A percentile compares a stretch with the other conserved stretches of the same genome.
Evolutionary conservation across 331 rosid species (phyloP).

Genomic region (Malus hybrid): DNA sequence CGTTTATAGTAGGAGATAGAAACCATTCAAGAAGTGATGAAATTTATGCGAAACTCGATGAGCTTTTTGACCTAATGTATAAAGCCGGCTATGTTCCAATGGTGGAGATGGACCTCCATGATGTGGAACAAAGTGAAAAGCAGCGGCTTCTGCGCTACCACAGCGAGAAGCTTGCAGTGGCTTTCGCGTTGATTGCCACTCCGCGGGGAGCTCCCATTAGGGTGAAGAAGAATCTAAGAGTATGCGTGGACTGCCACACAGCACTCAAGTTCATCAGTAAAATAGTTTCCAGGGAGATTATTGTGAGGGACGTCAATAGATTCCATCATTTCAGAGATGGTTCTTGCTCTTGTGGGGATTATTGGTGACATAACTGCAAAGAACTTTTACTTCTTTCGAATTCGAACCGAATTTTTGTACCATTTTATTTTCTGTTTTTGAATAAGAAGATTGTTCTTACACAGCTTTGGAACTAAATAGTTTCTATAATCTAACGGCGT

Average conservation of each 20-base stretch:
- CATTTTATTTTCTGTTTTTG: neutral
- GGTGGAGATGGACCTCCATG: conserved; percentile 73
- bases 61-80: conserved; percentile 41
- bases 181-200: conserved; percentile 69
- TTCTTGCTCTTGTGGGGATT: conserved; percentile 84
- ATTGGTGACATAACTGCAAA: conserved; percentile 41
- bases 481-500: no score
- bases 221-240: conserved; percentile 84
- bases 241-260: conserved; percentile 78
- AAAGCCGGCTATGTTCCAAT: conserved; percentile 72
- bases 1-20: conserved; percentile 76
- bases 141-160: conserved; percentile 57
- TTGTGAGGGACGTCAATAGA: conserved; percentile 72
- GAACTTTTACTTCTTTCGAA: no score
- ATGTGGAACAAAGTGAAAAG: conserved; percentile 60
- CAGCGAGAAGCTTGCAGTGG: conserved; percentile 90
- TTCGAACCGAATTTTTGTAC: neutral
- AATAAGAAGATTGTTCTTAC: no score
- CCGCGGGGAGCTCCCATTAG: conserved; percentile 64
- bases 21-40: conserved; percentile 62
- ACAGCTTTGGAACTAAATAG: no score
- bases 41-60: conserved; percentile 62
- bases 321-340: conserved; percentile 91
- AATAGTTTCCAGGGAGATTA: conserved; percentile 60
- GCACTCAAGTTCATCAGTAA: conserved; percentile 61